Evolutionary conservation across 495 filamentous ascomycete genomes (phyloP), one percentile per base, ranked within the genome.

Genomic region (Astrothelium subdiscretum): DNA sequence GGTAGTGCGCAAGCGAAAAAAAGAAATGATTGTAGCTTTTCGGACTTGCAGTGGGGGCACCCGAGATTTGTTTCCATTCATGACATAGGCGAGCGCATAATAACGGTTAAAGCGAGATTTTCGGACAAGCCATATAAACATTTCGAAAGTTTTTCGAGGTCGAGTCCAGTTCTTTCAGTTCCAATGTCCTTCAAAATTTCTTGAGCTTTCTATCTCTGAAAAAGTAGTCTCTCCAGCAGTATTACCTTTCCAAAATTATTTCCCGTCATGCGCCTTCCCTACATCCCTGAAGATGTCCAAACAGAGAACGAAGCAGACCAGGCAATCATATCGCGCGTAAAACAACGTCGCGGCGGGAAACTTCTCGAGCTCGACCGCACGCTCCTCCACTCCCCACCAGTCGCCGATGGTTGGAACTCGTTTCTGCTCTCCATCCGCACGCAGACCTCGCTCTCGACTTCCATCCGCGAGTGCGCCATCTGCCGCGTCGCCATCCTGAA

Each of bases 361-460:
- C 80, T 92, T 12, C 82, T 89, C 51, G 78, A 83, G 0, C 80
- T 91, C 12, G 89, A 94, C 73, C 83, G 85, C 4, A 75, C 89
- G 1, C 81, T 92, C 8, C 77, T 92, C 3, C 89, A 92, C 75
- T 80, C 84, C 8, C 88, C 84, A 31, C 75, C 83, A 2, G 77
- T 92, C 0, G 84, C 89, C 1, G 82, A 89, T 68, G 89, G 89
- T 1, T 94, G 88, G 68, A 92, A 91, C 75, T 75, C 82, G 32
- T 91, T 94, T 73, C 78, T 92, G 18, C 85, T 85, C 42, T 84
- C 89, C 43, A 80, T 94, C 32, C 83, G 89, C 64, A 88, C 85
- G 12, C 74, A 79, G 64, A 88, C 86, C 3, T 74, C 74, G 26
- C 73, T 91, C 1, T 68, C 80, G 0, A 79, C 80, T 4, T 78